Evolutionary conservation across 2,329 filamentous ascomycete genomes (phyloP).

Genomic region (Aspergillus sp.): DNA sequence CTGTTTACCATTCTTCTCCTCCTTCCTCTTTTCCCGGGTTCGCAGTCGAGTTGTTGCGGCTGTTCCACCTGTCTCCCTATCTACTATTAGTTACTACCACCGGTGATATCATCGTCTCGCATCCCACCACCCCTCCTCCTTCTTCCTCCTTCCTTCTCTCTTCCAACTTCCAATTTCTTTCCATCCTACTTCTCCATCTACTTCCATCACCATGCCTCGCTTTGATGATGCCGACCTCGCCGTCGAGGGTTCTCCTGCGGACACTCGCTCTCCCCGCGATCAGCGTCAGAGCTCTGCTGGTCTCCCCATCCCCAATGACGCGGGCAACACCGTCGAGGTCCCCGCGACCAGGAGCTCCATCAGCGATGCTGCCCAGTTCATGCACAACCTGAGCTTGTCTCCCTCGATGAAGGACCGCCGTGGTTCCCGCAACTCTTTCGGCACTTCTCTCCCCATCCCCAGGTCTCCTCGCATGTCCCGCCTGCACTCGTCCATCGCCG

Average conservation of each 20-base stretch:
- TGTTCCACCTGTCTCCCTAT: slow-evolving; percentile 2
- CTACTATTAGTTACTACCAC: too few relatives aligned
- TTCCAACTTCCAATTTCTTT: too few relatives aligned
- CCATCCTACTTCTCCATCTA: too few relatives aligned
- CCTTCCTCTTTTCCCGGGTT: slow-evolving; percentile 1
- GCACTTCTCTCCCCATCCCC: slow-evolving; percentile 62
- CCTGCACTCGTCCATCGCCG: slow-evolving; percentile 52
- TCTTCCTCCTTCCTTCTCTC: slow-evolving; percentile 45
- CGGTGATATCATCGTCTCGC: slow-evolving; percentile 11
- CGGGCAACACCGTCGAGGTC: slow-evolving; percentile 54
- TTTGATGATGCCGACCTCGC: too few relatives aligned
- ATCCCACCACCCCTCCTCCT: slow-evolving; percentile 4
- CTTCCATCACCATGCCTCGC: slow-evolving; percentile 13
- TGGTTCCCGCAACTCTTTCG: slow-evolving; percentile 66
- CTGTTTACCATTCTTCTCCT: too few relatives aligned
- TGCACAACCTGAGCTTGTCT: slow-evolving; percentile 61
- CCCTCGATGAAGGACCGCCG: slow-evolving; percentile 60
- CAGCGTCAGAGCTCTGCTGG: slow-evolving; percentile 18
- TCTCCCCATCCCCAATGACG: slow-evolving; percentile 36
- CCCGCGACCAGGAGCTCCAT: slow-evolving; percentile 59
- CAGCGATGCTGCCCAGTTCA: slow-evolving; percentile 58
- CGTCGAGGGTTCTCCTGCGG: slow-evolving; percentile 25
- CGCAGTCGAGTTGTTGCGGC: background rate
- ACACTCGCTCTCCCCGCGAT: slow-evolving; percentile 19
- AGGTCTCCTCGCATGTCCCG: slow-evolving; percentile 60